Percentiles rank a stretch among this genome's conserved stretches.
Evolutionary conservation across 2,329 filamentous ascomycete species (phyloP).

Genomic region (Phoma sp.): DNA sequence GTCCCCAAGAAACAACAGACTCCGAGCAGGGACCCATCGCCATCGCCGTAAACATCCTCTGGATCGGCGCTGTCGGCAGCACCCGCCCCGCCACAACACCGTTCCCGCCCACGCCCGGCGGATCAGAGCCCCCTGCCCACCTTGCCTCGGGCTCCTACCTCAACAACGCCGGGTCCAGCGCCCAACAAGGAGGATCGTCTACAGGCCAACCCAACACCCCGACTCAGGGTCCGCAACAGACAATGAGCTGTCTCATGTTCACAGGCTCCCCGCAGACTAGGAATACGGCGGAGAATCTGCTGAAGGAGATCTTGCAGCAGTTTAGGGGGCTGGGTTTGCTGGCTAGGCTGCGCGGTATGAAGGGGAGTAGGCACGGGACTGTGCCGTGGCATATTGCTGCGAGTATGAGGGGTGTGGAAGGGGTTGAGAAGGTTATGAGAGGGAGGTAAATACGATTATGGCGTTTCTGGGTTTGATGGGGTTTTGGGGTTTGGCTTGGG

Average conservation of each 20-base stretch:
- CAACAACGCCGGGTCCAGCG: not conserved
- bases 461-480: no score
- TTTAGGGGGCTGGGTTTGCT: slow-evolving; percentile 73
- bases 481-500: no score
- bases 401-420: slow-evolving; percentile 71
- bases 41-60: slow-evolving; percentile 53
- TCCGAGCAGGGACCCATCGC: slow-evolving; percentile 35
- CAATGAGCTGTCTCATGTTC: slow-evolving; percentile 41
- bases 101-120: slow-evolving; percentile 39
- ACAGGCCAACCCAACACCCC: slow-evolving; percentile 1
- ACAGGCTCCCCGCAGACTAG: slow-evolving; percentile 41
- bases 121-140: slow-evolving; percentile 23
- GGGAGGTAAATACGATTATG: not conserved
- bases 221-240: slow-evolving; percentile 18
- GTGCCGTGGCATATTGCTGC: slow-evolving; percentile 79
- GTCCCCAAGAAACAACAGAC: not conserved
- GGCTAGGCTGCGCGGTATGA: slow-evolving; percentile 69
- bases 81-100: slow-evolving; percentile 39
- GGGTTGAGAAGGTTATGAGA: slow-evolving; percentile 50
- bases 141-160: slow-evolving; percentile 2
- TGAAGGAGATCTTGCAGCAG: slow-evolving; percentile 73
- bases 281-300: slow-evolving; percentile 61
- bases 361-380: slow-evolving; percentile 61
- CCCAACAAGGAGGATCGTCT: slow-evolving; percentile 1
- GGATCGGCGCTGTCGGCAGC: slow-evolving; percentile 51